These are phyloP conservation scores for Thymus mandschuricus DNA, from an alignment of 257 asterid genomes.

Conservation along the genomic window DNA sequence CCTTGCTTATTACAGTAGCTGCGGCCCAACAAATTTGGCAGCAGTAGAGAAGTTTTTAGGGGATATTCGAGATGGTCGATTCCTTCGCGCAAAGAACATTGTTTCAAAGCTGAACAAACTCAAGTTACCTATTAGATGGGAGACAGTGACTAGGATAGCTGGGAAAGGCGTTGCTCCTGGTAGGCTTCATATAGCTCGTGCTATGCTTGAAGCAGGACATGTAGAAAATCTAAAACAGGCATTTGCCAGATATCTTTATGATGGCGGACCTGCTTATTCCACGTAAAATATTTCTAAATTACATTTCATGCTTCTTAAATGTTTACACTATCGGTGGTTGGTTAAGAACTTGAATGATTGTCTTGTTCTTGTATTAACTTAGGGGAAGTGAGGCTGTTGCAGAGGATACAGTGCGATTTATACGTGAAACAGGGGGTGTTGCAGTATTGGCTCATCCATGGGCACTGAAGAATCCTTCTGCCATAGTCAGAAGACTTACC, in stretches of 20 bases:
- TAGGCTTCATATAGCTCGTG: constrained; percentile 95
- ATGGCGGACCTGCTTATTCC: constrained; percentile 98
- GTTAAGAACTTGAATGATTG: constrained; percentile 20
- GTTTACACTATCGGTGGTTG: neutral
- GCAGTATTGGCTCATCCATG: constrained; percentile 98
- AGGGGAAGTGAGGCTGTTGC: constrained; percentile 95
- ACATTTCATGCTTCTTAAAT: neutral
- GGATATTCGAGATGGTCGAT: constrained; percentile 81
- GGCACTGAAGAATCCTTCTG: constrained; percentile 83
- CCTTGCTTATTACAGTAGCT: constrained; percentile 96
- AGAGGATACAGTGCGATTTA: constrained; percentile 77
- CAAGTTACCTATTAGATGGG: constrained; percentile 87
- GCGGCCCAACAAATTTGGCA: constrained; percentile 72
- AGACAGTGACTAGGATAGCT: constrained; percentile 76
- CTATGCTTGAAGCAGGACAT: constrained; percentile 96
- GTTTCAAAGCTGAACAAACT: constrained; percentile 78
- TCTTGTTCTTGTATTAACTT: constrained; percentile 23
- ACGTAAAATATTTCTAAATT: constrained; percentile 51
- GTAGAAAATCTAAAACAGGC: constrained; percentile 95
- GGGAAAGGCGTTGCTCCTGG: constrained; percentile 98
- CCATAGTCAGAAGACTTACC: constrained; percentile 67
- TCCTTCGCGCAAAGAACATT: constrained; percentile 86
- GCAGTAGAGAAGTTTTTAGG: constrained; percentile 66
- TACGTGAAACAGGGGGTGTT: constrained; percentile 90
- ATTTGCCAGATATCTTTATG: constrained; percentile 80